Evolutionary conservation across 257 asterid genomes (phyloP).

Genomic region (Fraxinus cuspidata): DNA sequence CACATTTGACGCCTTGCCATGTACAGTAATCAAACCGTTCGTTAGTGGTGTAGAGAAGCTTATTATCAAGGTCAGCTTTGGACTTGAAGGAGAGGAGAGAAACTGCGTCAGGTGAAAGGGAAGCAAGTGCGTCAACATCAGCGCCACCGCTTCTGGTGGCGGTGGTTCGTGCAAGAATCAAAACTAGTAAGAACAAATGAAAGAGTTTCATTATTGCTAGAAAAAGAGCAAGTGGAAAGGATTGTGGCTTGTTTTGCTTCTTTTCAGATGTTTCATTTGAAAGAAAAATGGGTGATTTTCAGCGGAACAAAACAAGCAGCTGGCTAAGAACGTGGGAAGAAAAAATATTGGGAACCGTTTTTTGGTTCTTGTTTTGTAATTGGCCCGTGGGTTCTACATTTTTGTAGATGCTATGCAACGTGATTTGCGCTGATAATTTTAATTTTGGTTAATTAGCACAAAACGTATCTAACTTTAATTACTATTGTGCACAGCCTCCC

Average conservation of each 20-base stretch:
- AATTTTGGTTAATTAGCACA: too few relatives aligned
- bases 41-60: constrained; percentile 67
- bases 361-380: background rate
- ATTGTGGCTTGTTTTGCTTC: background rate
- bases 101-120: constrained; percentile 73
- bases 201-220: background rate
- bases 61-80: constrained; percentile 69
- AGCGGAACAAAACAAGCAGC: background rate
- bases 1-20: constrained; percentile 93
- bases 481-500: too few relatives aligned
- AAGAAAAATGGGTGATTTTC: background rate
- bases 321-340: constrained; percentile 11
- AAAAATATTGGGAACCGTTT: background rate
- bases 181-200: background rate
- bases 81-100: constrained; percentile 69
- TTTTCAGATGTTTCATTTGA: background rate
- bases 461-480: too few relatives aligned
- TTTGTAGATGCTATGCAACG: too few relatives aligned
- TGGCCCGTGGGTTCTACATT: background rate
- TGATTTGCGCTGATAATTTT: too few relatives aligned
- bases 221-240: background rate
- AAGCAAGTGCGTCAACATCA: constrained; percentile 24
- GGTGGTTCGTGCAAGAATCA: background rate
- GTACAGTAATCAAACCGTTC: constrained; percentile 84
- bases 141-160: constrained; percentile 7